Evolutionary conservation across 2,329 filamentous ascomycete species (phyloP).

Genomic region (Cytospora chrysosperma): DNA sequence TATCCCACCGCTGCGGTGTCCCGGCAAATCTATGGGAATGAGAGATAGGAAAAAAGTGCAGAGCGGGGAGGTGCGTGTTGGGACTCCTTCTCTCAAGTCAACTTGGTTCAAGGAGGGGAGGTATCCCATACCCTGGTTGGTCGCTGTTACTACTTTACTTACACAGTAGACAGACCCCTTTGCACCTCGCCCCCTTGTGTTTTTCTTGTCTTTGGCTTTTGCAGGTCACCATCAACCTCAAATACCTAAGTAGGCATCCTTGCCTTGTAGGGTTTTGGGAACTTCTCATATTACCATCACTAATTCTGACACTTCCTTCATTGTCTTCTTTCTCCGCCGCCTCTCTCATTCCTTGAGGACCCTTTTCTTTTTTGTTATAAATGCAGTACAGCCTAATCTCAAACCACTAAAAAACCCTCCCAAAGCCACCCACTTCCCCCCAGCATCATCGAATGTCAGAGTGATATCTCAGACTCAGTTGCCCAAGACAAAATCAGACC

Average conservation of each 20-base stretch:
- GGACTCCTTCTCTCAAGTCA: not conserved
- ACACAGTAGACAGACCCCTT: no score
- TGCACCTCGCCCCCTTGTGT: not conserved
- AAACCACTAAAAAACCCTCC: not conserved
- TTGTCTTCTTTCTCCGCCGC: not conserved
- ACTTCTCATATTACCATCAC: not conserved
- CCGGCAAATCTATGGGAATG: not conserved
- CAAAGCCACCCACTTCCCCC: not conserved
- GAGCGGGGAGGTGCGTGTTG: not conserved
- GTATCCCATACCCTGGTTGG: no score
- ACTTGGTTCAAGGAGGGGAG: not conserved
- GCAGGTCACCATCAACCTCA: not conserved
- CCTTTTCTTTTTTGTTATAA: not conserved
- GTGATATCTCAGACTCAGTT: not conserved
- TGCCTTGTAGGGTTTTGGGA: not conserved
- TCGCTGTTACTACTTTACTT: no score
- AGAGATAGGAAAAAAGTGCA: not conserved
- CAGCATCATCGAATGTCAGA: not conserved
- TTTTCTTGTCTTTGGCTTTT: not conserved
- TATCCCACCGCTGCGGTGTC: not conserved
- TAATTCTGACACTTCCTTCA: not conserved
- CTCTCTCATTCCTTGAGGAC: not conserved
- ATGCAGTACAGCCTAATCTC: not conserved
- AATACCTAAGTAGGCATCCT: no score
- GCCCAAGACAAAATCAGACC: not conserved